Evolutionary conservation across 441 rosid species (phyloP).

Genomic region (Populus hybrid): DNA sequence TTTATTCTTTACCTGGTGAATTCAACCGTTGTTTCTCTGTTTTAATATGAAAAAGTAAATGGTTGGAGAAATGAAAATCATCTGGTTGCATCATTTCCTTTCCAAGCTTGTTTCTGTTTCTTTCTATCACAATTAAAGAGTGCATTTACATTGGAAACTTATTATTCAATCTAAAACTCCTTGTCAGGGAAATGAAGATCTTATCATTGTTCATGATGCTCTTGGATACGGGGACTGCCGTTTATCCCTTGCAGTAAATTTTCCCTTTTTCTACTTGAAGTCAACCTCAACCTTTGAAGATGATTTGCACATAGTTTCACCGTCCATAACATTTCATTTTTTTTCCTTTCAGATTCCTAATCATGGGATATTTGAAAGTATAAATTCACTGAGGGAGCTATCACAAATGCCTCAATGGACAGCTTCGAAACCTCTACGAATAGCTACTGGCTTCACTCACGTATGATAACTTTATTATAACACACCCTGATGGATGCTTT

Average conservation of each 20-base stretch:
- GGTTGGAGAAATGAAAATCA: neutral
- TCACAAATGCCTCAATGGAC: constrained; percentile 92
- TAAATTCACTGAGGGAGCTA: constrained; percentile 77
- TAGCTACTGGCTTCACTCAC: constrained; percentile 89
- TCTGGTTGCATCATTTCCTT: too few species aligned
- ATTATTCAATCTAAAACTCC: neutral
- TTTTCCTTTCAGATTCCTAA: constrained; percentile 71
- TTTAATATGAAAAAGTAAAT: neutral
- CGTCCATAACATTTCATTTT: neutral
- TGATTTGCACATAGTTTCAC: neutral
- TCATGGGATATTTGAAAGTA: constrained; percentile 89
- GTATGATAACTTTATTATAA: constrained; percentile 38
- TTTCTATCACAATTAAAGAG: too few species aligned
- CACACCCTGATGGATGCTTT: neutral
- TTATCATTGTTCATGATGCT: constrained; percentile 80
- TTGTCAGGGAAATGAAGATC: constrained; percentile 79
- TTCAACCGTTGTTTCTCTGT: neutral
- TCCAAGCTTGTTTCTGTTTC: neutral
- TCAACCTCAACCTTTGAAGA: neutral
- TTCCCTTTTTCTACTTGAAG: neutral
- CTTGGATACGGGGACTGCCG: constrained; percentile 93
- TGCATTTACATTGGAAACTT: neutral
- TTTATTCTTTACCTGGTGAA: neutral
- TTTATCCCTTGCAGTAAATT: constrained; percentile 77
- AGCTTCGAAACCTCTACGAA: constrained; percentile 76